Evolutionary conservation across 805 yeast genomes (phyloP), one percentile per base, ranked within the genome.

Genomic region (Tetrapisispora nanseiensis): DNA sequence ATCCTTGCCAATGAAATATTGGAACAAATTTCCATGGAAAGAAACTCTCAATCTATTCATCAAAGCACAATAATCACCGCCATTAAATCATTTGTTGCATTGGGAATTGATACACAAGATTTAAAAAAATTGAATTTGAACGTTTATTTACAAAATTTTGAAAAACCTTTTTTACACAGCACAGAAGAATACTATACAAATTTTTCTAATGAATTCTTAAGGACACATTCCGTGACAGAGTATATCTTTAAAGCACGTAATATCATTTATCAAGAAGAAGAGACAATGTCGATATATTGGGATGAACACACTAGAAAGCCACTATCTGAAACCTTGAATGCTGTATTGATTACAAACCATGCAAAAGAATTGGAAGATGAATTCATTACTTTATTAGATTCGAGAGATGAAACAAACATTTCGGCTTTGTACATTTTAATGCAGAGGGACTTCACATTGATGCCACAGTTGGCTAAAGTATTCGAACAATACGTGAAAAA

Each of bases 21-120:
- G 61, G 77, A 74, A 26, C 81, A 82, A 57, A 81, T 94, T 42
- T 80, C 78, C 52, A 65, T 71, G 40, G 95, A 87, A 62, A 75
- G 98, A 55, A 75, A 82, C 51, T 86, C 87, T 47, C 81, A 81
- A 55, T 73, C 77, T 26, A 82, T 83, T 41, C 80, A 82, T 49
- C 76, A 82, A 33, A 68, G 73, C 39, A 72, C 76, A 39, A 70
- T 92, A 35, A 76, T 84, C 28, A 69, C 75, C 33, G 87, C 92
- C 1, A 83, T 90, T 47, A 82, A 78, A 54, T 89, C 97, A 1
- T 78, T 89, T 67, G 96, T 90, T 11, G 74, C 79, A 35, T 70
- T 92, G 49, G 97, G 98, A 4, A 81, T 94, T 51, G 97, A 92
- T 59, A 80, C 78, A 44, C 87, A 82, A 58, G 97, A 87, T 63